Base-by-base conservation (phyloP, 495 filamentous ascomycete species). In the Neurospora sp. region DNA sequence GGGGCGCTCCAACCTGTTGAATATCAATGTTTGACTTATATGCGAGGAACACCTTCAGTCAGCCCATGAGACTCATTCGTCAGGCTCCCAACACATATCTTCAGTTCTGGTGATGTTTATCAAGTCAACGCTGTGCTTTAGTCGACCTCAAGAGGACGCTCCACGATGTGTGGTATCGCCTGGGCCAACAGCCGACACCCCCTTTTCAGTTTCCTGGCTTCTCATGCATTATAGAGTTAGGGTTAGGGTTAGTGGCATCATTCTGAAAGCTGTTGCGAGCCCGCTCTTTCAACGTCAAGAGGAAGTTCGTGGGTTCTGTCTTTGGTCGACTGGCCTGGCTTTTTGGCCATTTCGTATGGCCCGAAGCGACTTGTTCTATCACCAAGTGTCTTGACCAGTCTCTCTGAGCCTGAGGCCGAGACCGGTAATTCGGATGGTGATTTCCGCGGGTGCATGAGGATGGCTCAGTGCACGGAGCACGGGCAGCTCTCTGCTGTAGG, bases 331-430 rank as follows among this genome's bases (percentile, higher is more conserved):
- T 27, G 42, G 42, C 20, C n/a, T 46, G 70, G 5, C 41, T 53
- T 38, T 71, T 69, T 68, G 69, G 27, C 14, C 27, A 69, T 73
- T 71, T 71, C 69, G 73, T 69, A 73, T 42, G 38, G 66, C 16
- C 41, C 59, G 37, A 53, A 61, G 41, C 71, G n/a, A 68, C 39
- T 69, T 72, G 38, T 41, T 61, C 71, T 4, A 59, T 42, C 27
- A 68, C 61, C 53, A 27, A 70, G 31, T 14, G 11, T 31, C 11
- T 3, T 59, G 20, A 59, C 5, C 27, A 59, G 10, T 59, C 22
- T 59, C 5, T 35, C 14, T 66, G 53, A 31, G 27, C 27, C 53
- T 35, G 27, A 37, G 48, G 48, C 12, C 22, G 48, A 16, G 16
- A 66, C 6, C 53, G 27, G 27, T 3, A 66, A 8, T 37, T 66